Evolutionary conservation across 192 early-diverging fungal genomes (phyloP), one percentile per base, ranked within the genome.

Genomic region (Coemansia erecta): DNA sequence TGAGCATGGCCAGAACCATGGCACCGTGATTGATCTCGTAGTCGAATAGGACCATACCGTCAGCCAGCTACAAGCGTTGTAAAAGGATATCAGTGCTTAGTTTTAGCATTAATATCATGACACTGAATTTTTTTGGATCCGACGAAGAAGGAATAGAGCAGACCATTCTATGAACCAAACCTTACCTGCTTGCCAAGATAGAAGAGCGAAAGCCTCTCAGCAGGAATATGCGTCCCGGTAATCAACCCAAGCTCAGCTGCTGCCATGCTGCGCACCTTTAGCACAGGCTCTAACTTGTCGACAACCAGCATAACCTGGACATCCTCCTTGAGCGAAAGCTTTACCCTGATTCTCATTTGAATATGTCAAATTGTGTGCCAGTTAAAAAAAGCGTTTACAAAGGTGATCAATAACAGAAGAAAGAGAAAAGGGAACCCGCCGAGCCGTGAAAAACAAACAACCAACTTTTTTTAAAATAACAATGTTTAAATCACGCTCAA

Each of bases 111-210:
- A 44, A 18, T 44, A 44, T 44, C 15, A 14, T 6, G 46, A 2
- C 14, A 19, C 3, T 48, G 17, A n/a, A 3, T 9, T 22, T 13
- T 13, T n/a, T 43, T 2, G 12, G 15, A 60, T 31, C 0, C 3
- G 22, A 19, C 1, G 4, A 19, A 17, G 22, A 49, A 23, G 10
- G 17, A 49, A 43, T 2, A 48, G 19, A 5, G 21, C 2, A 13
- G 17, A 12, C 23, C 14, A 15, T 47, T 48, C 21, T 28, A 15
- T 37, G 42, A 3, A n/a, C 4, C 35, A 48, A 11, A 12, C 23
- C 53, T 23, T 69, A 63, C 67, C 67, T 75, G 72, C 37, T 80
- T 80, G 28, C 77, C 77, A 0, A 49, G 41, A n/a, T 61, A 80
- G 1, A 80, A 53, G n/a, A 80, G 64, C 2, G 60, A 33, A 14